Evolutionary conservation across 306 rosid species (phyloP), one percentile per base, ranked within the genome.

Genomic region (Sophora flavescens): DNA sequence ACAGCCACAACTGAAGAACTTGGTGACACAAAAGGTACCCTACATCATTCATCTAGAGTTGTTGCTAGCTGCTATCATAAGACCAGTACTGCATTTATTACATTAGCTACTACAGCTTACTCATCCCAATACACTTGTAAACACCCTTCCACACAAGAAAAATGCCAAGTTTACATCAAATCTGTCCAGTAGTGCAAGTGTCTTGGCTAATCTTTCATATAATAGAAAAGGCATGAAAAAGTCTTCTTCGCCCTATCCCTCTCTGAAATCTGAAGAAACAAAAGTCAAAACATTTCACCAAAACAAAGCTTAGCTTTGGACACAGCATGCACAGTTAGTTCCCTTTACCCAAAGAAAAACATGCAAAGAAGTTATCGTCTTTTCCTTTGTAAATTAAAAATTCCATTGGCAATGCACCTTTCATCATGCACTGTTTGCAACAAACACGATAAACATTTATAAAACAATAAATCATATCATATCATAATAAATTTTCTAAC

Each of bases 401-500:
- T 42, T 18, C 22, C 13, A 70, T 51, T 39, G 13, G 22, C 64
- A 78, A 18, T 10, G 28, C 15, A 56, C 26, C 26, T 22, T 56
- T 22, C 39, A 38, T 4, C 14, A 35, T 0, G 28, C 6, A 16
- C 39, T 47, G 39, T 6, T 44, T 32, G 41, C 61, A 57, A 62
- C 70, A 48, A 30, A 17, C 36, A 62, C 6, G 4, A 45, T 14
- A 53, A 56, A 32, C 16, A 44, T 18, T 45, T 39, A 73, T 12
- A 68, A 18, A 44, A 45, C 74, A 47, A 54, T 45, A 63, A 79
- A 72, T 30, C 62, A 33, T 6, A 72, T 30, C 62, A 33, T 6
- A 72, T n/a, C 52, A 80, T 22, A 12, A 68, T 6, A 50, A 36
- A 17, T n/a, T 74, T 58, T 35, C 35, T 17, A 17, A 10, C 52